Evolutionary conservation across 495 filamentous ascomycete genomes (phyloP).

Genomic region (Alectoria sarmentosa): DNA sequence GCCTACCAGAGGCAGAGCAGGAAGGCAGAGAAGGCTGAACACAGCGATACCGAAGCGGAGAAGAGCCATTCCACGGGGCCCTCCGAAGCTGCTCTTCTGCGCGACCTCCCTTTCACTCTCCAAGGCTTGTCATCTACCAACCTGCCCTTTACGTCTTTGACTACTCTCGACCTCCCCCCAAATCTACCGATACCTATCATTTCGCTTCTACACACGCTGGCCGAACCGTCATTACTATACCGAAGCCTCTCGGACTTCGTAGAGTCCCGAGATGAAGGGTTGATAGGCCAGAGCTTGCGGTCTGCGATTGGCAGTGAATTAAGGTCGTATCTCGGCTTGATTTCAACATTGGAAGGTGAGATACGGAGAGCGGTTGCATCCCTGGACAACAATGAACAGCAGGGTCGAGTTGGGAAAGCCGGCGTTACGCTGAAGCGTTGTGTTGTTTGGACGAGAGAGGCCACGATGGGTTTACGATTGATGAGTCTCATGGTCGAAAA

Average conservation of each 20-base stretch:
- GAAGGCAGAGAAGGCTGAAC: conserved; percentile 1
- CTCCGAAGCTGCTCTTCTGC: conserved; percentile 66
- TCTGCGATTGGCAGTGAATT: conserved; percentile 81
- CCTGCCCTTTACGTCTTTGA: conserved; percentile 62
- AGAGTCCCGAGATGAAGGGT: conserved; percentile 57
- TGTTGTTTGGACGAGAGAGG: conserved; percentile 94
- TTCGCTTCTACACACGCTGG: conserved; percentile 79
- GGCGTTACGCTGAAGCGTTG: conserved; percentile 96
- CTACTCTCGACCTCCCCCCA: conserved; percentile 62
- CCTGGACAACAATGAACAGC: conserved; percentile 55
- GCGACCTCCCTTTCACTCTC: conserved; percentile 88
- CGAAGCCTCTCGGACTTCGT: conserved; percentile 72
- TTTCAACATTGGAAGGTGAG: conserved; percentile 91
- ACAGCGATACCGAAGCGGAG: neutral
- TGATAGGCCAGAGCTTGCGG: conserved; percentile 91
- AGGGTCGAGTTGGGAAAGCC: conserved; percentile 67
- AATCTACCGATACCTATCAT: conserved; percentile 78
- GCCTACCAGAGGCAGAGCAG: conserved; percentile 1
- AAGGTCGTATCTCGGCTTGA: conserved; percentile 82
- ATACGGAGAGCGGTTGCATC: conserved; percentile 72
- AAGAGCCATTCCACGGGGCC: conserved; percentile 24
- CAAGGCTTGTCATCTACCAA: conserved; percentile 87
- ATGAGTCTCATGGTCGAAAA: conserved; percentile 94
- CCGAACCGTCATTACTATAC: conserved; percentile 90
- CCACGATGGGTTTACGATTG: conserved; percentile 90